Conservation (phyloP, 2,329 filamentous ascomycete genomes). For the Alternaria consortialis region DNA sequence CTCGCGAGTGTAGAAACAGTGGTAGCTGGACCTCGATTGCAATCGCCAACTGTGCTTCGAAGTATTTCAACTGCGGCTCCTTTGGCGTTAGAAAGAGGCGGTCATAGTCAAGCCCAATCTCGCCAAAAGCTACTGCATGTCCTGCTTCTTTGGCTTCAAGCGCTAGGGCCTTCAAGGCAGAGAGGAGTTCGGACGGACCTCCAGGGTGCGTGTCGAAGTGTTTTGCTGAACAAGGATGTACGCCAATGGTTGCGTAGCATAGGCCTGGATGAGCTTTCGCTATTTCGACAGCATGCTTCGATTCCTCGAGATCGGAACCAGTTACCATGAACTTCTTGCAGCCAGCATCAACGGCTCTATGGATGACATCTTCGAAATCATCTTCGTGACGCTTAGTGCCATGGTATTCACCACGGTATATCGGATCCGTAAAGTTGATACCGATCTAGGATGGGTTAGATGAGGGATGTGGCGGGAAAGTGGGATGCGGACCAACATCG, state of each 20-base stretch:
- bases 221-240: constrained; percentile 88
- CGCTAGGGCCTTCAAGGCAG: constrained; percentile 71
- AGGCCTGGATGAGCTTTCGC: constrained; percentile 77
- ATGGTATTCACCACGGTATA: constrained; percentile 86
- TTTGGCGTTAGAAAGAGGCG: constrained; percentile 82
- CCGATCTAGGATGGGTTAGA: constrained; percentile 68
- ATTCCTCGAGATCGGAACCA: constrained; percentile 84
- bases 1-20: constrained; percentile 90
- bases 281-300: constrained; percentile 75
- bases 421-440: constrained; percentile 93
- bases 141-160: constrained; percentile 64
- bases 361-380: constrained; percentile 79
- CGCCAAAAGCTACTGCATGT: constrained; percentile 83
- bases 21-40: constrained; percentile 81
- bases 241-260: constrained; percentile 90
- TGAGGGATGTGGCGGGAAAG: constrained; percentile 8
- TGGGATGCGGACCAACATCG: constrained; percentile 53
- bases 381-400: constrained; percentile 78
- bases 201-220: constrained; percentile 74
- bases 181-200: constrained; percentile 64
- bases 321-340: constrained; percentile 93
- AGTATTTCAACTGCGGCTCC: constrained; percentile 83
- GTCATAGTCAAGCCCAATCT: constrained; percentile 97
- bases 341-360: constrained; percentile 78
- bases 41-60: constrained; percentile 81